Percentiles rank a stretch among this genome's conserved stretches.
These are phyloP conservation scores for Cynanchum wilfordii DNA, from an alignment of 257 asterid species.

Conservation along the genomic window DNA sequence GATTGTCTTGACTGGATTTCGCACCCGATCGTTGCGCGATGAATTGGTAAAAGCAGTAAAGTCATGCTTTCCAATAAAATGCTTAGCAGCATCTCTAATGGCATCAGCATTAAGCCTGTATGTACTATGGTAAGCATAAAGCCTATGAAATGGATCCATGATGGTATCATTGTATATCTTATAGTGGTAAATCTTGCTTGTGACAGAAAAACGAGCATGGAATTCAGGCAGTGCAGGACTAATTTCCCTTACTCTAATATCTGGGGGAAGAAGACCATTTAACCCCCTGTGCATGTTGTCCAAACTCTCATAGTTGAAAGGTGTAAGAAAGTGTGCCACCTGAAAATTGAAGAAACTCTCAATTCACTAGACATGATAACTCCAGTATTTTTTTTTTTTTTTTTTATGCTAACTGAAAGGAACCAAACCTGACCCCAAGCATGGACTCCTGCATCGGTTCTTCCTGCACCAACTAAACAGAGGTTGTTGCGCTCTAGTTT, in stretches of 20 bases:
- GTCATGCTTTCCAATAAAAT: conserved; percentile 72
- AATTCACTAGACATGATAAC: conserved; percentile 11
- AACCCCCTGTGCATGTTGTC: conserved; percentile 62
- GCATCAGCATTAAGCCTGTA: conserved; percentile 59
- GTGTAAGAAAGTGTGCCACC: conserved; percentile 86
- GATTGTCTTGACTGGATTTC: conserved; percentile 68
- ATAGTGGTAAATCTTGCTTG: conserved; percentile 71
- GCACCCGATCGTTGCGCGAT: conserved; percentile 61
- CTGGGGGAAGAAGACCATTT: conserved; percentile 76
- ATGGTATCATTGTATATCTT: conserved; percentile 56
- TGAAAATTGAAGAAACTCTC: conserved; percentile 26
- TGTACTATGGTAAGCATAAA: conserved; percentile 57
- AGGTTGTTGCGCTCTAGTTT: conserved; percentile 67
- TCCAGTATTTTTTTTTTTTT: conserved; percentile 6
- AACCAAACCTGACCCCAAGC: conserved; percentile 87
- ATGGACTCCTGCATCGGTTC: conserved; percentile 98
- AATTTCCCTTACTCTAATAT: conserved; percentile 70
- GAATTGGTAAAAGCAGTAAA: conserved; percentile 81
- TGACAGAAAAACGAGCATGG: conserved; percentile 91
- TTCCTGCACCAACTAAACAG: conserved; percentile 66
- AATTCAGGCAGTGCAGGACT: conserved; percentile 70
- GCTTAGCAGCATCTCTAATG: conserved; percentile 72
- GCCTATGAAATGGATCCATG: conserved; percentile 86
- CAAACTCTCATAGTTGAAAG: conserved; percentile 65
- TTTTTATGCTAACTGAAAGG: conserved; percentile 4